Conservation (phyloP, 352 stramenopile species). For the Pythium angustatum region DNA sequence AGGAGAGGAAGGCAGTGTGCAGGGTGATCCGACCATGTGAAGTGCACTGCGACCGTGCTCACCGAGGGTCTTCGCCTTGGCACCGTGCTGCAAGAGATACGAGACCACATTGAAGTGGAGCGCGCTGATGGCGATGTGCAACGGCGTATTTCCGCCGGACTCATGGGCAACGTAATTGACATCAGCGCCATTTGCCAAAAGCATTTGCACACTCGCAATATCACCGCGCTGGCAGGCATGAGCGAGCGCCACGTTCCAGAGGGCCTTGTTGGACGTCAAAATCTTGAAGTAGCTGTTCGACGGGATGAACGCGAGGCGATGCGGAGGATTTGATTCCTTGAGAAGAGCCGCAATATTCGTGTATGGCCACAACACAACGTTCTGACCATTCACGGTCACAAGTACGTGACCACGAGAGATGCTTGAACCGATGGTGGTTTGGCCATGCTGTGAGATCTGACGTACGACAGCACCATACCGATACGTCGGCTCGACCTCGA, state of each 20-base stretch:
- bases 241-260: conserved; percentile 89
- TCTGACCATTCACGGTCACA: conserved; percentile 85
- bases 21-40: conserved; percentile 79
- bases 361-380: conserved; percentile 86
- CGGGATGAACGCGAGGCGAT: conserved; percentile 85
- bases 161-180: conserved; percentile 88
- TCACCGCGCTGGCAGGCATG: conserved; percentile 85
- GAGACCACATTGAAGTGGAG: conserved; percentile 87
- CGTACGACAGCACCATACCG: conserved; percentile 80
- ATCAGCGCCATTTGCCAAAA: conserved; percentile 83
- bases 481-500: conserved; percentile 84
- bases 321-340: conserved; percentile 62
- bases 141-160: conserved; percentile 72
- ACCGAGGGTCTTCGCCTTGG: conserved; percentile 73
- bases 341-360: conserved; percentile 66
- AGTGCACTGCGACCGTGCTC: conserved; percentile 70
- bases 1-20: conserved; percentile 44
- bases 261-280: conserved; percentile 80
- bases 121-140: conserved; percentile 79
- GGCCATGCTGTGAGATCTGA: conserved; percentile 72
- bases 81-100: conserved; percentile 84
- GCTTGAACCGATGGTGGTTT: conserved; percentile 68
- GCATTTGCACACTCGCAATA: conserved; percentile 85
- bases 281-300: conserved; percentile 87
- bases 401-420: conserved; percentile 80